phyloP scores from a whole-genome alignment of 139 green algal genomes.

The Coelastrella sp. region DNA sequence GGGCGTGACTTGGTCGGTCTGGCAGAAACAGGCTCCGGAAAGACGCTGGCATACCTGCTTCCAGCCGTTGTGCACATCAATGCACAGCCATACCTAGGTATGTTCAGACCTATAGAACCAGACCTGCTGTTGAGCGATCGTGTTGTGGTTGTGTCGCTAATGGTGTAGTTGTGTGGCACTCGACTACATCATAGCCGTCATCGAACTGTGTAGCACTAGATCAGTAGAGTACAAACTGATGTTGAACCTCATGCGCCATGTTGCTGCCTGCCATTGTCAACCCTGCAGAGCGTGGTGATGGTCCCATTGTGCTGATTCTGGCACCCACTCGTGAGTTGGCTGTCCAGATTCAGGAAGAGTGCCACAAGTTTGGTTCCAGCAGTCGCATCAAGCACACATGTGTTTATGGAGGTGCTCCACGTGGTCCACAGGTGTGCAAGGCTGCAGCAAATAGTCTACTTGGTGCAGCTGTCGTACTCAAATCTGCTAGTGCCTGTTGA shows the following conservation, averaged over 20 bases:
- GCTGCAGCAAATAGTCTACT: no score
- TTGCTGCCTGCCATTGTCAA: conserved; percentile 48
- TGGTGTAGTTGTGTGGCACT: no score
- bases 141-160: no score
- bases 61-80: conserved; percentile 95
- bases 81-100: conserved; percentile 72
- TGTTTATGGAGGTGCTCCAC: conserved; percentile 91
- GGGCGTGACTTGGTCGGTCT: conserved; percentile 89
- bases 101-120: no score
- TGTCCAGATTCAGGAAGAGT: conserved; percentile 93
- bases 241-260: no score
- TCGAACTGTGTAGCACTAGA: no score
- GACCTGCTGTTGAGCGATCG: no score
- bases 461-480: no score
- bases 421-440: conserved; percentile 81
- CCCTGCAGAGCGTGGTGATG: conserved; percentile 85
- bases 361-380: conserved; percentile 88
- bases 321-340: conserved; percentile 95
- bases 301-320: conserved; percentile 93
- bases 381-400: conserved; percentile 92
- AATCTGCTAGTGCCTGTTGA: no score
- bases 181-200: no score
- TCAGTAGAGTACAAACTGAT: no score
- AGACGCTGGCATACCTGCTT: conserved; percentile 92
- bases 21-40: conserved; percentile 92